These are phyloP conservation scores for Lachnellula occidentalis DNA, from an alignment of 2,329 filamentous ascomycete species.

Conservation along the genomic window DNA sequence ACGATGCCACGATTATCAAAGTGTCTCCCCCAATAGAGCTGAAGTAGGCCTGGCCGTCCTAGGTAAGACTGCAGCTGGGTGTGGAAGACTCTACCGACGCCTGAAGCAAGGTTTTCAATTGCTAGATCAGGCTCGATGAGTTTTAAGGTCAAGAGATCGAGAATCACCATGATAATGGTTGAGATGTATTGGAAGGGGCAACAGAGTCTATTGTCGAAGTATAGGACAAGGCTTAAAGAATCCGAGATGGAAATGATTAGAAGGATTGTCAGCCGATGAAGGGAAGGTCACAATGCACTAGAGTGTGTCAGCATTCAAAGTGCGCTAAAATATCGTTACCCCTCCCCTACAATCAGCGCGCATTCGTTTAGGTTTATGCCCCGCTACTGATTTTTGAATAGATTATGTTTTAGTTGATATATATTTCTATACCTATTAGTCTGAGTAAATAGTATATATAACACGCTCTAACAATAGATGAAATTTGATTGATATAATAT, in stretches of 20 bases:
- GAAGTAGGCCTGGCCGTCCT: neutral
- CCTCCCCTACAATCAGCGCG: too few species aligned
- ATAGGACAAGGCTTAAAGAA: neutral
- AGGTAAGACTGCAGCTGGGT: neutral
- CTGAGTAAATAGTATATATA: too few species aligned
- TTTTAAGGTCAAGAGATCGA: neutral
- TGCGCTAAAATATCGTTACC: too few species aligned
- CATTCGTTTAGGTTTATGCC: too few species aligned
- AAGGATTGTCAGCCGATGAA: neutral
- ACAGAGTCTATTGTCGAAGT: neutral
- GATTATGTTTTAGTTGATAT: too few species aligned
- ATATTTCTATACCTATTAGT: too few species aligned
- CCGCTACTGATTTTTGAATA: too few species aligned
- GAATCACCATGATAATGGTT: neutral
- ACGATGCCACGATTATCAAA: neutral
- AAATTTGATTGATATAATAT: too few species aligned
- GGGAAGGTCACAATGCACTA: neutral
- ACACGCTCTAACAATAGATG: too few species aligned
- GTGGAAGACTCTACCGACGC: neutral
- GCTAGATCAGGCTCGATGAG: neutral
- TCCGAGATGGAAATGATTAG: neutral
- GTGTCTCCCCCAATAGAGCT: neutral
- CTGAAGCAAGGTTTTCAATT: neutral
- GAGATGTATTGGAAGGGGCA: neutral
- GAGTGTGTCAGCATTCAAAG: neutral